Base-by-base conservation (phyloP, 2,329 filamentous ascomycete species). In the Exophiala oligosperma region DNA sequence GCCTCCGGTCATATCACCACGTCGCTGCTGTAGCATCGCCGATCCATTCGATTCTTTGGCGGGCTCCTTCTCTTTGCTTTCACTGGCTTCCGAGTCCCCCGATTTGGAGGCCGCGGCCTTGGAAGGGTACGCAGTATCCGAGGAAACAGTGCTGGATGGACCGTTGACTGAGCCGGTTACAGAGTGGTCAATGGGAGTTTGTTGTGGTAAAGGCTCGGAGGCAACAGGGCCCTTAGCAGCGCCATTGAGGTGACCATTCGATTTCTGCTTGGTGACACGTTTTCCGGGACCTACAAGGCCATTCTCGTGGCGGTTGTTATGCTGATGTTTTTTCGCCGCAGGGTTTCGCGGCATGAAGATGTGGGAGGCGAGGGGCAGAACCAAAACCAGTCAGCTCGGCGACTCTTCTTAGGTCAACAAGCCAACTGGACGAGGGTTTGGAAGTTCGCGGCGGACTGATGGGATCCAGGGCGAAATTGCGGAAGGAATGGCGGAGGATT, bases 301-400 rank as follows among this genome's bases (percentile, higher is more conserved):
- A 87, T 90, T 92, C 78, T 96, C 92, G 78, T 95, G 89, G 75
- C 89, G 86, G 70, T 81, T 84, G 76, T 88, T 88, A 78, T 86
- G 85, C 74, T 86, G 82, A 77, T 80, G 88, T 73, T 79, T 78
- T 71, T 76, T 77, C 72, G 75, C 73, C 69, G 77, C 74, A 70
- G 71, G 72, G 74, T 74, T 74, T 71, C 76, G 76, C 75, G 76
- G 76, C 77, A 79, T 79, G 73, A 77, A 77, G 71, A 68, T 63
- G 40, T 50, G 59, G 44, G 44, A 51, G 37, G 14, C 49, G 53
- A 43, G 54, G 28, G 24, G 32, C 41, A 29, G 61, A 56, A 52
- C 60, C 64, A 50, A 44, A 60, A 52, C 66, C 66, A 66, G 66
- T 65, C 65, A 66, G 66, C 66, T 64, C 64, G 64, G 56, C 56